Evolutionary conservation across 257 asterid species (phyloP).

Genomic region (Ballota nigra): DNA sequence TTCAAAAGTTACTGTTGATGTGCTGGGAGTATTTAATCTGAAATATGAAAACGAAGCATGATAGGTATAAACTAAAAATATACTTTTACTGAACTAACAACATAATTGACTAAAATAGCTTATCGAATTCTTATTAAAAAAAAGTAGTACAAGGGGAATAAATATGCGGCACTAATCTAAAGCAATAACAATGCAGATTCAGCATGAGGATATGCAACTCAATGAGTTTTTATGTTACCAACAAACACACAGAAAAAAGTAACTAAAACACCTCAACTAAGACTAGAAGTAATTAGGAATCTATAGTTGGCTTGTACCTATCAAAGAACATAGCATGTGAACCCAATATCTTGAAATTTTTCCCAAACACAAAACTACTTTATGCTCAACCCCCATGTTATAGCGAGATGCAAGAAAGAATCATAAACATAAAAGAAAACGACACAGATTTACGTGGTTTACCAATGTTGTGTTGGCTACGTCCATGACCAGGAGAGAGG

Average conservation of each 20-base stretch:
- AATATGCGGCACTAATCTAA: conserved; percentile 1
- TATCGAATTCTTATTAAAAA: not conserved
- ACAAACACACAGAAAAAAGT: not conserved
- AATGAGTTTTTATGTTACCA: not conserved
- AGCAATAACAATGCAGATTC: not conserved
- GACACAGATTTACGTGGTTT: no score
- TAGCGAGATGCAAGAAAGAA: no score
- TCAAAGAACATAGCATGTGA: not conserved
- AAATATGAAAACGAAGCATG: not conserved
- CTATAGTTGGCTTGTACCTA: not conserved
- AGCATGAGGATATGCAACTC: not conserved
- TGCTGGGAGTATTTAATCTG: conserved; percentile 86
- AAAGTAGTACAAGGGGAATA: not conserved
- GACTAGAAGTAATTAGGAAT: not conserved
- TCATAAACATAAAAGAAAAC: no score
- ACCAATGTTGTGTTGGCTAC: no score
- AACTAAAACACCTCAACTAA: not conserved
- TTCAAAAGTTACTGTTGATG: conserved; percentile 74
- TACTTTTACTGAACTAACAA: not conserved
- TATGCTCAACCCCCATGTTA: no score
- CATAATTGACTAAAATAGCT: not conserved
- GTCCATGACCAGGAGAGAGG: no score
- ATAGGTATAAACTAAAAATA: not conserved
- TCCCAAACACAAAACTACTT: not conserved
- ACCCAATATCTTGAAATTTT: not conserved